Conservation (phyloP, 208 protist species). For the Naegleria gruberi region DNA sequence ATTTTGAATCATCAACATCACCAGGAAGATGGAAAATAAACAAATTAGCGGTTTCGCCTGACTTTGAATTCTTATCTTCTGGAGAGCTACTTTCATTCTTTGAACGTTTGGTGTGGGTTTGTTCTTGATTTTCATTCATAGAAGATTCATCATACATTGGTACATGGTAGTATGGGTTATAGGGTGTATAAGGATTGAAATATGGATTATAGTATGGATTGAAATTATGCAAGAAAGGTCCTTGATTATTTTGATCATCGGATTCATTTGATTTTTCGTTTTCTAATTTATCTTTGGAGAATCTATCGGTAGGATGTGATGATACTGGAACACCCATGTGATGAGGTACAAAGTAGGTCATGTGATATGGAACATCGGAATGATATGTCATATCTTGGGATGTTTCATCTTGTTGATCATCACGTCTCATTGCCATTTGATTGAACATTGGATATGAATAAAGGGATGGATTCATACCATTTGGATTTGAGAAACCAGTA, state of each 20-base stretch:
- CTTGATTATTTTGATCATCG: background rate
- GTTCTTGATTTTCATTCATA: background rate
- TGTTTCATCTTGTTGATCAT: background rate
- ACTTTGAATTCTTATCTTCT: background rate
- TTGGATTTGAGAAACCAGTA: background rate
- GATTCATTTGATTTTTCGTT: background rate
- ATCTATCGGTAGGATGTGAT: background rate
- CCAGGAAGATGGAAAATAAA: conserved; percentile 23
- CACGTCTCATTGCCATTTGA: background rate
- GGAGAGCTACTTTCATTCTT: background rate
- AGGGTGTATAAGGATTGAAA: background rate
- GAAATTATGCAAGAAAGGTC: background rate
- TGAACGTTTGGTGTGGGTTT: background rate
- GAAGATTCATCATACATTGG: background rate
- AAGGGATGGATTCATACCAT: background rate
- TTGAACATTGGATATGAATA: background rate
- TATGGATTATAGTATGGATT: background rate
- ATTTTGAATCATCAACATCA: background rate
- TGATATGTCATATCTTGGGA: background rate
- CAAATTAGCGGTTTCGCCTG: background rate
- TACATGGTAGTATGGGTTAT: background rate
- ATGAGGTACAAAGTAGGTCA: background rate
- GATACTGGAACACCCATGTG: background rate
- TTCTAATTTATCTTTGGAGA: background rate
- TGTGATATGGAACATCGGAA: background rate